Evolutionary conservation across 228 moss, liverwort and hornwort genomes (phyloP).

Genomic region (Sphagnum magellanicum): DNA sequence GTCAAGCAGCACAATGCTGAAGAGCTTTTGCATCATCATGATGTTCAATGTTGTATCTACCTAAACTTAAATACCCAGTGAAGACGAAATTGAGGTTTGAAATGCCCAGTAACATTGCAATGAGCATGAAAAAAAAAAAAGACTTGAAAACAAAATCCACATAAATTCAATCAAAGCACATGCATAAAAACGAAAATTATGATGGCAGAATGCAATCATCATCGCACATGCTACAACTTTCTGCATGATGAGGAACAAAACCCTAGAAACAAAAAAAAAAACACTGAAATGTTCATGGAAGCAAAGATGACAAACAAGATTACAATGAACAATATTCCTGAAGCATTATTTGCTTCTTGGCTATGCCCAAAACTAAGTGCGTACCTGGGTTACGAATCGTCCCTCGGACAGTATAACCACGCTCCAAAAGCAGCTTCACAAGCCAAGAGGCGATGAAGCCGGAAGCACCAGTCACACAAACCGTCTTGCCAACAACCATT

Average conservation of each 20-base stretch:
- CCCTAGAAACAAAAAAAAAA: background rate
- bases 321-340: background rate
- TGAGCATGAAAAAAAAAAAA: too few relatives aligned
- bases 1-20: too few relatives aligned
- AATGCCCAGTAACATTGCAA: too few relatives aligned
- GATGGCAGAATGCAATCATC: background rate
- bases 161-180: too few relatives aligned
- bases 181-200: background rate
- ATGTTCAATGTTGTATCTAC: too few relatives aligned
- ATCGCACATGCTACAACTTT: background rate
- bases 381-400: slow-evolving; percentile 10
- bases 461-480: slow-evolving; percentile 13
- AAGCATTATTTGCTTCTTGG: background rate
- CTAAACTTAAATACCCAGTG: too few relatives aligned
- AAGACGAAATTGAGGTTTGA: too few relatives aligned
- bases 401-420: slow-evolving; percentile 7
- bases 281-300: background rate
- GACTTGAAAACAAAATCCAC: too few relatives aligned
- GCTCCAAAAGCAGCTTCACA: slow-evolving; percentile 11
- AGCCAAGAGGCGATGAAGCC: slow-evolving; percentile 15
- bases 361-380: background rate
- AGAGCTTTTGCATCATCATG: too few relatives aligned
- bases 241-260: too few relatives aligned
- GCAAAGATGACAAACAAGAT: background rate
- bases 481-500: slow-evolving; percentile 1